A percentile compares a stretch with the other conserved stretches of the same genome.
phyloP scores from a whole-genome alignment of 139 green algal species.

The Eudorina sp. region DNA sequence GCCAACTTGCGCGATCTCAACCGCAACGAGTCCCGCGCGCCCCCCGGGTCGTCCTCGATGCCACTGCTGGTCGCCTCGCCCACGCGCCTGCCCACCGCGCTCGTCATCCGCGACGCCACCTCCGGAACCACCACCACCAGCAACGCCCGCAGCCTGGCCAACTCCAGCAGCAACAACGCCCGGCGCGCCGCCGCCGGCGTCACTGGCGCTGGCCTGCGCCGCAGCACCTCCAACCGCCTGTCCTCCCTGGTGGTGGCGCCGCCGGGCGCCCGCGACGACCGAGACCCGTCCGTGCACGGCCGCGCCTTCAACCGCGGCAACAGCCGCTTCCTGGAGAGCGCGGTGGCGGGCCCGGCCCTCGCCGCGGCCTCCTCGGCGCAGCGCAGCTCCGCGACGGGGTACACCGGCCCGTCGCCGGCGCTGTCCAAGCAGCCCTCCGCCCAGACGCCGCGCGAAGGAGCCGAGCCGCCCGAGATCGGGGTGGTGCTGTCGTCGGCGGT shows the following conservation, averaged over 20 bases:
- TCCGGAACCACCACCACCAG: neutral
- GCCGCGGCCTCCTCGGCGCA: neutral
- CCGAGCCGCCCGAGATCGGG: neutral
- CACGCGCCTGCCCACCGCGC: neutral
- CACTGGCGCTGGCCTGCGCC: neutral
- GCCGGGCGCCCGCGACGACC: neutral
- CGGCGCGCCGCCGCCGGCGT: neutral
- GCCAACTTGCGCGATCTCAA: constrained; percentile 23
- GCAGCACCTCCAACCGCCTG: neutral
- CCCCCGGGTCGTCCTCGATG: neutral
- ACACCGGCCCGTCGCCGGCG: too few relatives aligned
- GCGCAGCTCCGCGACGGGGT: neutral
- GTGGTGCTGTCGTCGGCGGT: neutral
- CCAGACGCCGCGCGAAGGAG: too few relatives aligned
- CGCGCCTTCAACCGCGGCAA: neutral
- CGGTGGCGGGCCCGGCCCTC: constrained; percentile 9
- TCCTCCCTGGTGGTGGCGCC: neutral
- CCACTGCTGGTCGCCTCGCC: neutral
- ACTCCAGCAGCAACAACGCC: neutral
- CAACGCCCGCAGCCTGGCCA: neutral
- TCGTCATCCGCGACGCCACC: constrained; percentile 22
- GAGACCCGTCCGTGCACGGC: neutral
- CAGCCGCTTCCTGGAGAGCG: constrained; percentile 28
- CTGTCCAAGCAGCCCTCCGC: neutral
- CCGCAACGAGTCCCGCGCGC: constrained; percentile 9